Conservation (phyloP, 192 early-diverging fungal genomes). For the Gigaspora rosea region DNA sequence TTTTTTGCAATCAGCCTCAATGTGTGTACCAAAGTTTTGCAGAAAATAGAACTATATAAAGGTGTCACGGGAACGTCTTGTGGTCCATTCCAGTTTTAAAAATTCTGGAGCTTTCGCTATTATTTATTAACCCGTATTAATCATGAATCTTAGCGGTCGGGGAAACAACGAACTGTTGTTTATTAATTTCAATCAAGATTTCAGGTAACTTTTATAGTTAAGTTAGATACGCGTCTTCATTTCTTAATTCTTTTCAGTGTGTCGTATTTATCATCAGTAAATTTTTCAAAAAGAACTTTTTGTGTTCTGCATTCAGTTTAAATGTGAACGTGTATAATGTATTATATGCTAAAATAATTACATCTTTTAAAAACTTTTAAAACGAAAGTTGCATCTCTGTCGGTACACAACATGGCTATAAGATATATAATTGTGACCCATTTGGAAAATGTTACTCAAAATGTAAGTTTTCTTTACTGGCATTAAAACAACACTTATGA, state of each 20-base stretch:
- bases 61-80: no score
- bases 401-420: constrained; percentile 82
- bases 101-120: no score
- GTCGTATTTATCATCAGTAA: not conserved
- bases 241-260: not conserved
- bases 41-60: no score
- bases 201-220: constrained; percentile 44
- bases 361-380: constrained; percentile 18
- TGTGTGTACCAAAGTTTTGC: no score
- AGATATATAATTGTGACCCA: constrained; percentile 97
- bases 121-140: no score
- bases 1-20: no score
- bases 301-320: not conserved
- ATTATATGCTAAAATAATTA: constrained; percentile 1
- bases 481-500: not conserved
- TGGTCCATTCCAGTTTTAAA: no score
- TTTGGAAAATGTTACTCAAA: constrained; percentile 93
- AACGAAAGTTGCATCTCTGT: constrained; percentile 81
- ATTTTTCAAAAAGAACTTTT: not conserved
- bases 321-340: not conserved
- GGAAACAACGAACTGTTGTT: constrained; percentile 71
- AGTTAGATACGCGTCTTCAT: not conserved
- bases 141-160: constrained; percentile 68
- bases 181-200: constrained; percentile 86
- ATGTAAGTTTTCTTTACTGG: constrained; percentile 45